A percentile compares a stretch with the other conserved stretches of the same genome.
These are phyloP conservation scores for Gnomoniopsis sp. DNA, from an alignment of 2,329 filamentous ascomycete species.

Conservation along the genomic window DNA sequence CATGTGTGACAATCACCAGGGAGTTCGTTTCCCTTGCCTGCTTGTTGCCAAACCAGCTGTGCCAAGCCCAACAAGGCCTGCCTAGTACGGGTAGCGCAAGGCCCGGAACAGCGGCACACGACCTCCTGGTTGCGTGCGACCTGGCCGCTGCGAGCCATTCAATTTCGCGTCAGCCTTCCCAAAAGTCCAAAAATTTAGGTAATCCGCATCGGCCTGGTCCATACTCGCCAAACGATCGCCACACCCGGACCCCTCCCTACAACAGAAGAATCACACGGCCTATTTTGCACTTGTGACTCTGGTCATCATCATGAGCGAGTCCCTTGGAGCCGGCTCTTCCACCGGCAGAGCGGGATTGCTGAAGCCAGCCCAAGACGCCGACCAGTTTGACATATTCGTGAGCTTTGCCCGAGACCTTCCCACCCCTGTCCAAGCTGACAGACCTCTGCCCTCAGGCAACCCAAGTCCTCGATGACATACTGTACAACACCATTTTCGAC, in stretches of 20 bases:
- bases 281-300: too few species aligned
- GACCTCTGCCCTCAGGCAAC: neutral
- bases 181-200: conserved; percentile 14
- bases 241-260: conserved; percentile 20
- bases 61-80: neutral
- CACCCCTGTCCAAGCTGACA: neutral
- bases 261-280: too few species aligned
- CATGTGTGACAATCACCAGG: neutral
- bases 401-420: conserved; percentile 1
- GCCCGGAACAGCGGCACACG: neutral
- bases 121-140: neutral
- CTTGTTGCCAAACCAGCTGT: neutral
- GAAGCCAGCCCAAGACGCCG: conserved; percentile 48
- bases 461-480: conserved; percentile 65
- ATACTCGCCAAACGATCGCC: conserved; percentile 6
- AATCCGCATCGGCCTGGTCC: neutral
- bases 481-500: conserved; percentile 76
- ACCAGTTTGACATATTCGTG: conserved; percentile 16
- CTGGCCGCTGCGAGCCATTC: neutral
- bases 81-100: neutral
- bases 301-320: neutral
- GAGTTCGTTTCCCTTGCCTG: neutral
- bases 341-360: conserved; percentile 58
- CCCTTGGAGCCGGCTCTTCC: neutral
- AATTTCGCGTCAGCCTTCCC: conserved; percentile 14